Evolutionary conservation across 2,329 filamentous ascomycete species (phyloP).

Genomic region (Pseudocercospora ulei): DNA sequence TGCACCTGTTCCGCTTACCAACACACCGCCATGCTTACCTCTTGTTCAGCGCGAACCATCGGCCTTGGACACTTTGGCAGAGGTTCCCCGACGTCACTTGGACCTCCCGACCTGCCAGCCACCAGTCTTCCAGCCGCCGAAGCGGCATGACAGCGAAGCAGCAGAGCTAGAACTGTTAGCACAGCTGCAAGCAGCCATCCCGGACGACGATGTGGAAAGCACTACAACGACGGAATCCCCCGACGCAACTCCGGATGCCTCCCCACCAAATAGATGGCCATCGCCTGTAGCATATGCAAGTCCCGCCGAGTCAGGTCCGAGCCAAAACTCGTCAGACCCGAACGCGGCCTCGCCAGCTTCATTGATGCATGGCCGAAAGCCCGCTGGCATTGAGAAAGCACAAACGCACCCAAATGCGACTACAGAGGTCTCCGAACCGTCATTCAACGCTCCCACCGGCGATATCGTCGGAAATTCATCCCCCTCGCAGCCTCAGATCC

Average conservation of each 20-base stretch:
- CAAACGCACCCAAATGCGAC: no score
- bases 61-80: constrained; percentile 74
- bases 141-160: not conserved
- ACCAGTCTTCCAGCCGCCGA: constrained; percentile 6
- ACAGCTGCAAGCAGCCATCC: constrained; percentile 5
- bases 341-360: no score
- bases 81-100: constrained; percentile 69
- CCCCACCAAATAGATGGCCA: not conserved
- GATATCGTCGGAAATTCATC: no score
- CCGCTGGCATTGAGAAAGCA: no score
- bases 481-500: no score
- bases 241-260: not conserved
- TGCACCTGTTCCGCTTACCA: not conserved
- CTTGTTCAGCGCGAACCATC: constrained; percentile 48
- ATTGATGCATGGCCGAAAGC: no score
- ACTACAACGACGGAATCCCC: not conserved
- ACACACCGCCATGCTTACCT: not conserved
- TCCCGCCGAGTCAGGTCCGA: not conserved
- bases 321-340: not conserved
- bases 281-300: not conserved
- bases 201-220: not conserved
- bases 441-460: no score
- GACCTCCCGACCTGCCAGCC: constrained; percentile 47
- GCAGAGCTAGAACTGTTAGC: constrained; percentile 1
- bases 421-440: no score